Evolutionary conservation across 805 yeast genomes (phyloP).

Genomic region (Starmerella apicola): DNA sequence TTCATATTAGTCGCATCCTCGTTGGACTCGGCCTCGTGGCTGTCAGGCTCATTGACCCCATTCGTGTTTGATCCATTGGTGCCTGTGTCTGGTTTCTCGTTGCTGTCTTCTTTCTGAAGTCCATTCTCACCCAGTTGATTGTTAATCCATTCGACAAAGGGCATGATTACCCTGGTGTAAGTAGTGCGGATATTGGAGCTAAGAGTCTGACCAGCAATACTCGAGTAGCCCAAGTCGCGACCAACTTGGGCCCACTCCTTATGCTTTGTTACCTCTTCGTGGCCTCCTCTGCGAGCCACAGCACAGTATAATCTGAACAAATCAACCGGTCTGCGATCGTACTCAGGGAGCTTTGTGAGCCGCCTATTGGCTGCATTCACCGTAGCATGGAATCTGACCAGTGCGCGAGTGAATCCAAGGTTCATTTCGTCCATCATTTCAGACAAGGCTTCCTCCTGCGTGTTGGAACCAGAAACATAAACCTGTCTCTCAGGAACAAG

Average conservation of each 20-base stretch:
- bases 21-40: no score
- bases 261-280: constrained; percentile 44
- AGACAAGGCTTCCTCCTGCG: not conserved
- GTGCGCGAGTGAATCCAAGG: constrained; percentile 12
- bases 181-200: constrained; percentile 11
- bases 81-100: no score
- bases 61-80: no score
- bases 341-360: constrained; percentile 37
- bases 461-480: not conserved
- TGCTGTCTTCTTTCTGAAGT: no score
- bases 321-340: constrained; percentile 56
- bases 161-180: constrained; percentile 8
- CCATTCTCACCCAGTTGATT: constrained; percentile 1
- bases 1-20: no score
- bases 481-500: constrained; percentile 7
- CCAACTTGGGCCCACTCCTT: constrained; percentile 79
- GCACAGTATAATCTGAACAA: constrained; percentile 44
- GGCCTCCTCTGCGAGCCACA: constrained; percentile 59
- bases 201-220: constrained; percentile 28
- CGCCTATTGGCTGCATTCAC: not conserved
- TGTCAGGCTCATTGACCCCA: no score
- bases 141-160: constrained; percentile 11
- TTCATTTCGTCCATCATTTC: not conserved
- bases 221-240: constrained; percentile 64
- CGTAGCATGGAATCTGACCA: constrained; percentile 9